These are phyloP conservation scores for Podospora bellae-mahoneyi DNA, from an alignment of 495 filamentous ascomycete species.

Conservation along the genomic window DNA sequence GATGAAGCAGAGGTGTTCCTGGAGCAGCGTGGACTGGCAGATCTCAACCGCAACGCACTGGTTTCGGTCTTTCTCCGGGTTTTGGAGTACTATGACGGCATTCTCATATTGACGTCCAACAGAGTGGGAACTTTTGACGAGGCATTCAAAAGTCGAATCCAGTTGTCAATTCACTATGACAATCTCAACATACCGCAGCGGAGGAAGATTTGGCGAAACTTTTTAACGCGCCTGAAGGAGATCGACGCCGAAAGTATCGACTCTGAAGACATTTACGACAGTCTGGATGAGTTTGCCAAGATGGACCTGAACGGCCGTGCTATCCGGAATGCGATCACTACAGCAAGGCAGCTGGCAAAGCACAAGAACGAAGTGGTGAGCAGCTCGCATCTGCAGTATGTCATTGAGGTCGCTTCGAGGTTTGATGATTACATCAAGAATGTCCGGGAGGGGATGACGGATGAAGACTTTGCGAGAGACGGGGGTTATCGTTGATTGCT, in stretches of 20 bases:
- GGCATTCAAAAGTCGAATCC: constrained; percentile 14
- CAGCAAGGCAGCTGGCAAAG: constrained; percentile 18
- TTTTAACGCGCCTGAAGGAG: constrained; percentile 12
- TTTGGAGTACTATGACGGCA: constrained; percentile 17
- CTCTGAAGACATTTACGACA: constrained; percentile 15
- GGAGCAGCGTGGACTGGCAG: constrained; percentile 19
- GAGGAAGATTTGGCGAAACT: constrained; percentile 25
- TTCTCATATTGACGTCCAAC: constrained; percentile 17
- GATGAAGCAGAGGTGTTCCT: constrained; percentile 60
- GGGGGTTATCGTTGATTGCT: neutral
- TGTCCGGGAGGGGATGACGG: neutral
- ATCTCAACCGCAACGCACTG: too few relatives aligned
- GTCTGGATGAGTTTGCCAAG: constrained; percentile 16
- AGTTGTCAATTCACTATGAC: constrained; percentile 35
- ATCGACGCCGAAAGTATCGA: constrained; percentile 13
- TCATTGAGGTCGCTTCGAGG: neutral
- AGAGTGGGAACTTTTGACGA: constrained; percentile 28
- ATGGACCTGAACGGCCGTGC: constrained; percentile 23
- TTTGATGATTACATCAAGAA: neutral
- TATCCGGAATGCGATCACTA: constrained; percentile 24
- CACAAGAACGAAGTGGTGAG: constrained; percentile 12
- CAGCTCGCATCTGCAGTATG: constrained; percentile 15
- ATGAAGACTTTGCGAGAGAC: neutral
- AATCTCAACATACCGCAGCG: constrained; percentile 24
- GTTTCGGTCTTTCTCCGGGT: constrained; percentile 7